Base-by-base conservation (phyloP, 1,284 basidiomycete genomes). In the Microstroma glucosiphilum region DNA sequence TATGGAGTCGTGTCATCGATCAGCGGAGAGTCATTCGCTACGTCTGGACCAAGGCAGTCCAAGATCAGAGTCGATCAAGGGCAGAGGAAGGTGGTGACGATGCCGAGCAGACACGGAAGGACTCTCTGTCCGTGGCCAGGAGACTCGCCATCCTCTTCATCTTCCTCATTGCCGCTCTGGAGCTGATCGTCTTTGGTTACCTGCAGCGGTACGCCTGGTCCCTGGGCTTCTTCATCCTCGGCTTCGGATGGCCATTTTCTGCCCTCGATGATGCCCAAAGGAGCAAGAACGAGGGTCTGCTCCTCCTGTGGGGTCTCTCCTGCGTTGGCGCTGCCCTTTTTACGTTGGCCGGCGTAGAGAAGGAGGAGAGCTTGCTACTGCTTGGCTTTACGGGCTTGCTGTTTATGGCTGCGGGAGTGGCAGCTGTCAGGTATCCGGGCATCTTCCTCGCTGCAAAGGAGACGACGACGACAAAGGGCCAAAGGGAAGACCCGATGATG, bases 321-420 rank as follows among this genome's bases (percentile, higher is more conserved):
- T 91, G 87, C 77, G 66, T 85, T 2, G 69, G 81, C 11, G 86
- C 84, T 0, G 85, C 83, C 0, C 68, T 89, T 1, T 92, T 92
- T 68, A 89, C 89, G 0, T 73, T 89, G 26, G 81, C 89, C 30
- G 82, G 85, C 17, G 87, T 91, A 1, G 86, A 92, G 67, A 90
- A 90, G 75, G 81, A 83, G 17, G 90, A 92, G 78, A 87, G 82
- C 62, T 60, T 73, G 12, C 6, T 57, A 4, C 54, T 73, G 42
- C 68, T 77, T 12, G 59, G 61, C 61, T 1, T 68, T 25, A 67
- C 69, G 21, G 73, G 72, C 7, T n/a, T 61, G 0, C 53, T 63
- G 0, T 69, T 77, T 11, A 41, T 69, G 1, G 57, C 40, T 13
- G 62, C 62, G 1, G 75, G 70, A 6, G 26, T 19, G 4, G 40